Evolutionary conservation across 768 basidiomycete species (phyloP).

Genomic region (Termitomyces sp.): DNA sequence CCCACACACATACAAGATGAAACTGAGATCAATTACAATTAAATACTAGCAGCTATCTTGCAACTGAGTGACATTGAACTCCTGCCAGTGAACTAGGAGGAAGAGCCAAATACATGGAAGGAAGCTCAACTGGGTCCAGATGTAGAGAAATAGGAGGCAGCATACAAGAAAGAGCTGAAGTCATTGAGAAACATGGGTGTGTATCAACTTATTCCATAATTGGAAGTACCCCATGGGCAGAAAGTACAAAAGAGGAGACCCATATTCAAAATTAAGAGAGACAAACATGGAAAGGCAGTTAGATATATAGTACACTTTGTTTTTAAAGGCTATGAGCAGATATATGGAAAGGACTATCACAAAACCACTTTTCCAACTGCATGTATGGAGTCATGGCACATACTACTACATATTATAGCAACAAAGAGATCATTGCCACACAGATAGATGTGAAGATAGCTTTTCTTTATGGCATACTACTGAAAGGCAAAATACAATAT

Average conservation of each 20-base stretch:
- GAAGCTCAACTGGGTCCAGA: too few species aligned
- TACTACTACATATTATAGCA: background rate
- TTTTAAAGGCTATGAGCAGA: background rate
- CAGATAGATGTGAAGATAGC: background rate
- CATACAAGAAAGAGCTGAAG: background rate
- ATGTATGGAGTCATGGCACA: background rate
- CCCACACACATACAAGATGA: background rate
- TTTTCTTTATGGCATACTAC: background rate
- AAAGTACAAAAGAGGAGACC: background rate
- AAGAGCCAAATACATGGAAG: background rate
- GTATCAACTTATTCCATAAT: background rate
- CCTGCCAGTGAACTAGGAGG: background rate
- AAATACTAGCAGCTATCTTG: background rate
- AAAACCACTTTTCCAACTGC: background rate
- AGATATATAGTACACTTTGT: background rate
- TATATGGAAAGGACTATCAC: background rate
- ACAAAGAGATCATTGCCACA: background rate
- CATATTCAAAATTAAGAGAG: background rate
- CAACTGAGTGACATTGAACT: background rate
- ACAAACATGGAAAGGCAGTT: background rate
- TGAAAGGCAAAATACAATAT: background rate
- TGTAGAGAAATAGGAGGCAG: too few species aligned
- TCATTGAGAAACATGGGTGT: background rate
- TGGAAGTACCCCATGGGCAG: background rate
- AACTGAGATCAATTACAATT: background rate